Conservation (phyloP, 345 rosid genomes). For the Hevea brasiliensis region DNA sequence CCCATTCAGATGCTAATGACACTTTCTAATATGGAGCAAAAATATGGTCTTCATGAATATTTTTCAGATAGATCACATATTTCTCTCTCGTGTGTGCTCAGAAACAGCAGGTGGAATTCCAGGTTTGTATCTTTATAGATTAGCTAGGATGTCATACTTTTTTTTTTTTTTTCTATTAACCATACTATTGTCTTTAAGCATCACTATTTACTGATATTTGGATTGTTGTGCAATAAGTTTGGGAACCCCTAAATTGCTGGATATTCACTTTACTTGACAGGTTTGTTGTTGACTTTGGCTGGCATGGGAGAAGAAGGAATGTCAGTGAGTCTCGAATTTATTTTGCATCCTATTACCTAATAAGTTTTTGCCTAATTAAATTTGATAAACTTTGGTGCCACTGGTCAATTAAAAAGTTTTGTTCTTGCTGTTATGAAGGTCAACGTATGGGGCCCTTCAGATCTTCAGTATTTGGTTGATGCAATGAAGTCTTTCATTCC, state of each 20-base stretch:
- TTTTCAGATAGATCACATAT: slow-evolving; percentile 86
- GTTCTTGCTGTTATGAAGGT: slow-evolving; percentile 45
- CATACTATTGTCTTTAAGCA: slow-evolving; percentile 2
- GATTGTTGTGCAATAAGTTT: slow-evolving; percentile 2
- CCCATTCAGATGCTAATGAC: not conserved
- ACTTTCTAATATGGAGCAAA: slow-evolving; percentile 2
- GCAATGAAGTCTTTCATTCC: slow-evolving; percentile 96
- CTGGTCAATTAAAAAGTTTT: slow-evolving; percentile 10
- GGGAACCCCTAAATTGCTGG: slow-evolving; percentile 5
- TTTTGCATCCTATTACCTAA: slow-evolving; percentile 5
- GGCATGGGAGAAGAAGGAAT: slow-evolving; percentile 92
- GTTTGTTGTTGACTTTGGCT: slow-evolving; percentile 85
- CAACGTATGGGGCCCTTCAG: slow-evolving; percentile 97
- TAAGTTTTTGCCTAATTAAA: slow-evolving; percentile 6
- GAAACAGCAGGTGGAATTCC: slow-evolving; percentile 98
- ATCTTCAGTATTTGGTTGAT: slow-evolving; percentile 77
- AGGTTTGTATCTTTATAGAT: slow-evolving; percentile 46
- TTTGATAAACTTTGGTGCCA: not conserved
- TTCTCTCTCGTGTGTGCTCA: slow-evolving; percentile 94
- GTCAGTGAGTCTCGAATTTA: slow-evolving; percentile 58
- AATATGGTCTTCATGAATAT: slow-evolving; percentile 15
- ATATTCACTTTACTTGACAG: slow-evolving; percentile 38
- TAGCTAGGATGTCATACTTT: not conserved
- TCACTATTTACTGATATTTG: slow-evolving; percentile 3
- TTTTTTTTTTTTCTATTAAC: not conserved